A percentile compares a stretch with the other conserved stretches of the same genome.
These are phyloP conservation scores for Cordyceps farinosa DNA, from an alignment of 2,329 filamentous ascomycete genomes.

Conservation along the genomic window DNA sequence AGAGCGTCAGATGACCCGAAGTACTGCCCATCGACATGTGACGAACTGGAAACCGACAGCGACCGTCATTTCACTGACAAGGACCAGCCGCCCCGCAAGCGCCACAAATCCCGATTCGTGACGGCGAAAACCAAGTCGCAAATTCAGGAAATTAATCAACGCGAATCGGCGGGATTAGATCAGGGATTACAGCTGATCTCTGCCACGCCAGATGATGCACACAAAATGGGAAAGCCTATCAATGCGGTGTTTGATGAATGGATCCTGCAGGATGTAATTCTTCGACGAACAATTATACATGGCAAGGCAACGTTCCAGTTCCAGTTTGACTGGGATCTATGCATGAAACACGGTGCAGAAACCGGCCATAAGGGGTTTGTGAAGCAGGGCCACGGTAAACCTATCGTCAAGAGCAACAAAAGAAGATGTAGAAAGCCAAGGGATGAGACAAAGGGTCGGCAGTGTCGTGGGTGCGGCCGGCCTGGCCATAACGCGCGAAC, in stretches of 20 bases:
- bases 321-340: constrained; percentile 21
- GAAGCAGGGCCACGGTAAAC: too few species aligned
- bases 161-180: not conserved
- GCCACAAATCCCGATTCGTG: not conserved
- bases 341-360: not conserved
- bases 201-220: not conserved
- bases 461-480: not conserved
- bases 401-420: too few species aligned
- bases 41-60: not conserved
- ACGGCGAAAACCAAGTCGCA: not conserved
- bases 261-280: constrained; percentile 15
- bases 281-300: constrained; percentile 18
- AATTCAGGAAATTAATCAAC: not conserved
- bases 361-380: too few species aligned
- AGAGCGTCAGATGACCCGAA: not conserved
- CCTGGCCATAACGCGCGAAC: not conserved
- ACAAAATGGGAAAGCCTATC: not conserved
- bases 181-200: not conserved
- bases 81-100: not conserved
- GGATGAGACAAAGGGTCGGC: too few species aligned
- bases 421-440: too few species aligned
- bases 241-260: constrained; percentile 17
- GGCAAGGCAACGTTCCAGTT: constrained; percentile 18
- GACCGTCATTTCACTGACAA: not conserved
- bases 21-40: constrained; percentile 2